Evolutionary conservation across 1,284 basidiomycete species (phyloP).

Genomic region (Cystodermella granulosa): DNA sequence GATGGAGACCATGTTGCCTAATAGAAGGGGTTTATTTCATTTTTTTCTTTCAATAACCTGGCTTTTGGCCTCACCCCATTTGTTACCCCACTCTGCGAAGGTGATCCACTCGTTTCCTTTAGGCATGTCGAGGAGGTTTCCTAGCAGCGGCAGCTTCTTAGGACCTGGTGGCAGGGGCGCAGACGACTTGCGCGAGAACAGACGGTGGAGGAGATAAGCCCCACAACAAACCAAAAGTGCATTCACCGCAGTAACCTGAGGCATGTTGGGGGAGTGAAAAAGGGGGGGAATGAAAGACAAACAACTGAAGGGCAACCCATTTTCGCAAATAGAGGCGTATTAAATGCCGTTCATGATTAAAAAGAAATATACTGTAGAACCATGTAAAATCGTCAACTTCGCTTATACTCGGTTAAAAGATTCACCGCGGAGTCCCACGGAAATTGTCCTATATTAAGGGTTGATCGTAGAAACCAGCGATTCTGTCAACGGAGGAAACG

Average conservation of each 20-base stretch:
- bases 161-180: conserved; percentile 43
- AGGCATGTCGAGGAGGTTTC: conserved; percentile 45
- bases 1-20: conserved; percentile 36
- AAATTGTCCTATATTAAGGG: no score
- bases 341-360: no score
- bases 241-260: background rate
- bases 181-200: conserved; percentile 8
- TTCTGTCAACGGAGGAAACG: no score
- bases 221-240: background rate
- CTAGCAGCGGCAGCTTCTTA: conserved; percentile 38
- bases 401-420: no score
- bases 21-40: background rate
- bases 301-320: no score
- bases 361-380: no score
- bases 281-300: no score
- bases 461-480: no score
- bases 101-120: conserved; percentile 37
- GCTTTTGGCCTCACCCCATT: conserved; percentile 34
- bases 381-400: no score
- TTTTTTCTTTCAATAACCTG: background rate
- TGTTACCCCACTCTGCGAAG: conserved; percentile 41
- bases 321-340: no score
- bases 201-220: background rate
- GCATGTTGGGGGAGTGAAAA: no score
- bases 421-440: no score